Evolutionary conservation across 345 rosid species (phyloP), one percentile per base, ranked within the genome.

Genomic region (Camelina hispida): DNA sequence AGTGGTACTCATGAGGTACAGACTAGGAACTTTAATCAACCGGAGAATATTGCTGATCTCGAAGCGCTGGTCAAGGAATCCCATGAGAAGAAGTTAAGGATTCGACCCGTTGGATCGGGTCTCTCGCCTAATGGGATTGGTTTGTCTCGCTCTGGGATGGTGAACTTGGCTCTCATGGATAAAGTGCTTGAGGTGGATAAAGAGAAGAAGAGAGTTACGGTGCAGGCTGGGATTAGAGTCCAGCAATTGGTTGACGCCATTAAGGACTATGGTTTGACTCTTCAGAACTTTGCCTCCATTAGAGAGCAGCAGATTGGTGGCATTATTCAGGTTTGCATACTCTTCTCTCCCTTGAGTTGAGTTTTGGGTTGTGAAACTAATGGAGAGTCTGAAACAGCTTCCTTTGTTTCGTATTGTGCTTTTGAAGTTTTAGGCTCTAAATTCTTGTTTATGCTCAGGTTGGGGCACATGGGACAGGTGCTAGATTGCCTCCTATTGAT

Each of bases 301-400:
- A 86, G 99, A 81, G 98, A 90, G 84, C 98, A 92, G 85, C 98
- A 95, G 84, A 89, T 95, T 81, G 98, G 98, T 79, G 99, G 99
- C 79, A 92, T 95, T 82, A 72, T 94, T 81, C 97, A 94, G 96
- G 97, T 94, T 81, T 64, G n/a, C 25, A 44, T 11, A 30, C 35
- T 14, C 15, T 55, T 35, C 42, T 38, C 62, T 34, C 32, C 28
- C 44, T 16, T 59, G 4, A 22, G n/a, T 44, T 46, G 30, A 23
- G 15, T 61, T 22, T 59, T n/a, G 4, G n/a, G 64, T 42, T 61
- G 59, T 23, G 60, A 50, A 50, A 4, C 58, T 14, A 48, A 15
- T 22, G 34, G 18, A 62, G 35, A 22, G 35, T 62, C 67, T 43
- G 28, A 51, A 38, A 35, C 37, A n/a, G 0, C 4, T 47, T 72